Evolutionary conservation across 129 eudicot species (phyloP).

Genomic region (Calendula officinalis): DNA sequence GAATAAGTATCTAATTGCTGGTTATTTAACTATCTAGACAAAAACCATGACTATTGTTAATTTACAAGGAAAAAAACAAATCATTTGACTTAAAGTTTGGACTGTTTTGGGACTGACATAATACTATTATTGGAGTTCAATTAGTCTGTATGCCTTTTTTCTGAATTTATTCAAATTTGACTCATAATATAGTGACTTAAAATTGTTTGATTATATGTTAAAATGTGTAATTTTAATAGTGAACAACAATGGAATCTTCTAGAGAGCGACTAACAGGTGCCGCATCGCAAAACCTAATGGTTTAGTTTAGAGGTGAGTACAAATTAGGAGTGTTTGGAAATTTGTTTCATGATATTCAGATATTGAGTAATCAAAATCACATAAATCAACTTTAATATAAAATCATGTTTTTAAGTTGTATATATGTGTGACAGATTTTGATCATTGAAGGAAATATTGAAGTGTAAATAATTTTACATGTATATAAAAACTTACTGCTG

Average conservation of each 20-base stretch:
- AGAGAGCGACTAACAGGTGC: not conserved
- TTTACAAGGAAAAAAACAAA: conserved; percentile 6
- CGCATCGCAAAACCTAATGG: no score
- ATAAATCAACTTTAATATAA: no score
- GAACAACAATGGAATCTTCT: conserved; percentile 3
- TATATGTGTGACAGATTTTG: no score
- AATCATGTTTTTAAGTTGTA: no score
- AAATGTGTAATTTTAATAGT: not conserved
- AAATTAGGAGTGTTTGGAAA: not conserved
- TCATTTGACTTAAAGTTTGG: no score
- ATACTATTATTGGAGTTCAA: conserved; percentile 14
- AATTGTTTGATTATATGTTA: not conserved
- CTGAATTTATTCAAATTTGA: conserved; percentile 1
- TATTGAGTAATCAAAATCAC: no score
- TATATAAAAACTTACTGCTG: not conserved
- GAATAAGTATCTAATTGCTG: no score
- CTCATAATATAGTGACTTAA: not conserved
- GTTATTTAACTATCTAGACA: no score
- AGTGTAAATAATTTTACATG: no score
- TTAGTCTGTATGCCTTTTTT: conserved; percentile 9
- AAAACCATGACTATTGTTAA: not conserved
- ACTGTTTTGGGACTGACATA: conserved; percentile 14
- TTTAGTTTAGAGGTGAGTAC: not conserved
- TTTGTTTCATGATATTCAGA: not conserved
- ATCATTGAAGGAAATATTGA: no score